Evolutionary conservation across 371 early-diverging fungal species (phyloP).

Genomic region (Rhizopus sp.): DNA sequence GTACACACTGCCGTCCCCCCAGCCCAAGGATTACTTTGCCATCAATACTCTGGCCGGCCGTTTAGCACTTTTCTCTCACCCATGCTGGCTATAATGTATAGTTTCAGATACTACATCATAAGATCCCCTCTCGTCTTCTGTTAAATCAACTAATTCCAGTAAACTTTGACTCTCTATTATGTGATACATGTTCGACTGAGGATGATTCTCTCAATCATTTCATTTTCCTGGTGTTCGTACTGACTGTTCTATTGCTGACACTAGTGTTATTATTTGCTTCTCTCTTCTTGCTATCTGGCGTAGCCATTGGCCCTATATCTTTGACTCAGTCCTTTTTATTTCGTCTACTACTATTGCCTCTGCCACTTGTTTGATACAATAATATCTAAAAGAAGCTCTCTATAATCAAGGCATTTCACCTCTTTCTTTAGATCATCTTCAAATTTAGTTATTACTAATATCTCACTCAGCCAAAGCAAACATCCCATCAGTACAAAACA

Average conservation of each 20-base stretch:
- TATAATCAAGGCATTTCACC: conserved; percentile 20
- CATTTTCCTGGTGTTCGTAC: conserved; percentile 16
- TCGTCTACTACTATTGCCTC: conserved; percentile 13
- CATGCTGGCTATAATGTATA: conserved; percentile 13
- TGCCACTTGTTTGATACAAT: conserved; percentile 14
- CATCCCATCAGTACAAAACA: conserved; percentile 16
- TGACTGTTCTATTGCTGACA: conserved; percentile 15
- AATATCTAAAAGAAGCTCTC: conserved; percentile 16
- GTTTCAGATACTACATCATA: conserved; percentile 18
- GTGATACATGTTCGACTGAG: conserved; percentile 11
- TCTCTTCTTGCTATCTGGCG: conserved; percentile 20
- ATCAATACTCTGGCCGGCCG: conserved; percentile 11
- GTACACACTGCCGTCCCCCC: conserved; percentile 14
- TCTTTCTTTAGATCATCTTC: conserved; percentile 15
- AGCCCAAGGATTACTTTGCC: conserved; percentile 16
- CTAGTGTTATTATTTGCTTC: conserved; percentile 14
- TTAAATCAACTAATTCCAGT: conserved; percentile 11
- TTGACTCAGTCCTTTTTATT: conserved; percentile 16
- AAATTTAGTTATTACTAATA: conserved; percentile 18
- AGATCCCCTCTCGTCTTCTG: conserved; percentile 11
- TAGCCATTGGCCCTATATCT: conserved; percentile 14
- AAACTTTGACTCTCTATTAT: conserved; percentile 12
- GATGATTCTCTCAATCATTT: conserved; percentile 13
- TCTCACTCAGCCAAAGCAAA: conserved; percentile 15
- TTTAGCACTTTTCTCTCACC: conserved; percentile 14